phyloP scores from a whole-genome alignment of 1,139 yeast genomes.

The Wickerhamomyces sp. region DNA sequence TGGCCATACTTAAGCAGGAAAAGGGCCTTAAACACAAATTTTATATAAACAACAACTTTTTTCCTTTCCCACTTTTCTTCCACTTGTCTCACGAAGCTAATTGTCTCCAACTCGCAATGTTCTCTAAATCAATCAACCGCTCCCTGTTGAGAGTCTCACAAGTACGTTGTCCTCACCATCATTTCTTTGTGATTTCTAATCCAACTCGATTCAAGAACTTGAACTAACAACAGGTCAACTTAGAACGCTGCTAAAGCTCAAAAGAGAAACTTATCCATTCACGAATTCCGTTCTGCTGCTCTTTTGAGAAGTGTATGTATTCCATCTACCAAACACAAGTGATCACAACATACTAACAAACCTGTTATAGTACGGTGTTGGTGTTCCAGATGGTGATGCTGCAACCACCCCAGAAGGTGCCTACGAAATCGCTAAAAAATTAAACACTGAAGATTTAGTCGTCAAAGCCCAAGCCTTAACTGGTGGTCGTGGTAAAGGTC shows the following conservation, averaged over 20 bases:
- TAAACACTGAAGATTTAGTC: conserved; percentile 75
- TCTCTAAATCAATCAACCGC: conserved; percentile 22
- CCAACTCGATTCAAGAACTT: no score
- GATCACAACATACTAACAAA: conserved; percentile 1
- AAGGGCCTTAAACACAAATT: no score
- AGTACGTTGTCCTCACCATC: conserved; percentile 10
- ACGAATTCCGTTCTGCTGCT: conserved; percentile 94
- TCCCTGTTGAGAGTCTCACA: conserved; percentile 23
- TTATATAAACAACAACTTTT: not conserved
- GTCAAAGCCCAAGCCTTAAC: conserved; percentile 98
- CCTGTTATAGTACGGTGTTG: conserved; percentile 58
- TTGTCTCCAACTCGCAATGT: conserved; percentile 7
- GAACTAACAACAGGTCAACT: conserved; percentile 2
- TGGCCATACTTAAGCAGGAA: no score
- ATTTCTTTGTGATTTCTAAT: no score
- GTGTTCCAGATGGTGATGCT: conserved; percentile 88
- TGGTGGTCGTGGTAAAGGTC: conserved; percentile 99
- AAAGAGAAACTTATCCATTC: conserved; percentile 79
- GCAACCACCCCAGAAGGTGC: conserved; percentile 92
- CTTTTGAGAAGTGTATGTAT: conserved; percentile 44
- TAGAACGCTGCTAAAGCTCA: conserved; percentile 23
- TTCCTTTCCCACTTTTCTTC: not conserved
- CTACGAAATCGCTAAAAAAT: conserved; percentile 64
- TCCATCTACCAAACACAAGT: not conserved
- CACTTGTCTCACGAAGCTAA: not conserved